Conservation (phyloP, 2,329 filamentous ascomycete genomes). For the Cladobotryum mycophilum region DNA sequence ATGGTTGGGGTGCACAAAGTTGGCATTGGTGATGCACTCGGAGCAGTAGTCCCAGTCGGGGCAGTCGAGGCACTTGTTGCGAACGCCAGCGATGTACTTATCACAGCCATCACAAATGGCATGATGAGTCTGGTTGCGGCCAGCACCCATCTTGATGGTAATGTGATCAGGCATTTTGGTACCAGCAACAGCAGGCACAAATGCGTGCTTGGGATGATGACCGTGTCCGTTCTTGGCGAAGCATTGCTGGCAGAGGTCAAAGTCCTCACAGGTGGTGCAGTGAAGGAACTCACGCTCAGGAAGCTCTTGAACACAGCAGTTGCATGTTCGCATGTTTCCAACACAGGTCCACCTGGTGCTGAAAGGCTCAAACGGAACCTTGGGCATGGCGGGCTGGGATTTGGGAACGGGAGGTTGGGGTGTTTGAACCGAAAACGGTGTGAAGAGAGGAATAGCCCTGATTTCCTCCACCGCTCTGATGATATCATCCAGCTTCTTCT, state of each 20-base stretch:
- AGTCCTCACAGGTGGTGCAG: slow-evolving; percentile 80
- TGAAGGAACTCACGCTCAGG: slow-evolving; percentile 77
- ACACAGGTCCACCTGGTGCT: slow-evolving; percentile 16
- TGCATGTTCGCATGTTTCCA: slow-evolving; percentile 58
- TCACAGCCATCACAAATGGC: slow-evolving; percentile 95
- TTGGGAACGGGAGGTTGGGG: slow-evolving; percentile 5
- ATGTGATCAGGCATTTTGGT: slow-evolving; percentile 56
- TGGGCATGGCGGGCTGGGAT: slow-evolving; percentile 13
- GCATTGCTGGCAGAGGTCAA: slow-evolving; percentile 82
- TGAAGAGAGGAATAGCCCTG: too few relatives aligned
- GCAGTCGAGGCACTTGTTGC: slow-evolving; percentile 94
- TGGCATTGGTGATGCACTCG: slow-evolving; percentile 62
- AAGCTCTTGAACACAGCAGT: slow-evolving; percentile 59
- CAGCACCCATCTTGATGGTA: slow-evolving; percentile 63
- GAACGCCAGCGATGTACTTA: slow-evolving; percentile 74
- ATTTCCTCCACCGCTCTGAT: slow-evolving; percentile 7
- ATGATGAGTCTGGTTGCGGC: slow-evolving; percentile 74
- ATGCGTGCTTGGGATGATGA: slow-evolving; percentile 83
- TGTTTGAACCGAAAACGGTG: slow-evolving; percentile 4
- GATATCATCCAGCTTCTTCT: slow-evolving; percentile 20
- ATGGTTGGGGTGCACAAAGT: slow-evolving; percentile 69
- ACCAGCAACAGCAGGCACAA: slow-evolving; percentile 60
- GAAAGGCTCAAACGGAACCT: slow-evolving; percentile 17
- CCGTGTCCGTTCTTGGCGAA: slow-evolving; percentile 73
- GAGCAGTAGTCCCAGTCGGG: slow-evolving; percentile 96